phyloP scores from a whole-genome alignment of 495 filamentous ascomycete genomes.

The Penicillium subrubescens region DNA sequence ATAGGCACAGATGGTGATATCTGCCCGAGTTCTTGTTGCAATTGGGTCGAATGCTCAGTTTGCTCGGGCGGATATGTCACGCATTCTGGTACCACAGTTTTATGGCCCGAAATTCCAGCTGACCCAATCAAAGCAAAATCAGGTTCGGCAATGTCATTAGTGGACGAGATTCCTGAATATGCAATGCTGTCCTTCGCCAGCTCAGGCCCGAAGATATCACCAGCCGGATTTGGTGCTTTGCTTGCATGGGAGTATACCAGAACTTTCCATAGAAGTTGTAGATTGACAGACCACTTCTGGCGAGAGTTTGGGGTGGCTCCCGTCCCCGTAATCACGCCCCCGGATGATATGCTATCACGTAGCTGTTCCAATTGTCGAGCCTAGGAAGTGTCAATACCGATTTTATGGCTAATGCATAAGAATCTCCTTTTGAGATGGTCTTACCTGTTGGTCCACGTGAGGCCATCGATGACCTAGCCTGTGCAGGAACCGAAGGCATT shows the following conservation, averaged over 20 bases:
- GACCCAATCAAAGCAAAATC: slow-evolving; percentile 39
- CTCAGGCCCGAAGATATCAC: slow-evolving; percentile 31
- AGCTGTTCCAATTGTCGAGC: slow-evolving; percentile 31
- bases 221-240: slow-evolving; percentile 15
- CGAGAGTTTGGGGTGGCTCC: background rate
- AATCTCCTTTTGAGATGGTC: background rate
- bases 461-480: slow-evolving; percentile 31
- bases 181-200: slow-evolving; percentile 25
- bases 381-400: slow-evolving; percentile 12
- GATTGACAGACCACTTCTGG: slow-evolving; percentile 34
- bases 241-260: slow-evolving; percentile 36
- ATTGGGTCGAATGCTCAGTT: slow-evolving; percentile 19
- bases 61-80: slow-evolving; percentile 38
- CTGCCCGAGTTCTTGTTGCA: slow-evolving; percentile 9
- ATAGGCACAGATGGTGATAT: slow-evolving; percentile 14
- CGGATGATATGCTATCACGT: slow-evolving; percentile 32
- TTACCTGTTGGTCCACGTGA: slow-evolving; percentile 34
- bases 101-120: slow-evolving; percentile 39
- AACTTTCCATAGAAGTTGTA: slow-evolving; percentile 35
- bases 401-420: background rate
- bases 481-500: slow-evolving; percentile 34
- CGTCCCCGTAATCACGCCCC: slow-evolving; percentile 9
- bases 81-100: slow-evolving; percentile 34
- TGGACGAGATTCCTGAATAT: slow-evolving; percentile 6
- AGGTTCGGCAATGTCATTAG: slow-evolving; percentile 24